Percentiles rank a stretch among this genome's conserved stretches.
phyloP scores from a whole-genome alignment of 257 asterid species.

The Solanum ossicruentum region DNA sequence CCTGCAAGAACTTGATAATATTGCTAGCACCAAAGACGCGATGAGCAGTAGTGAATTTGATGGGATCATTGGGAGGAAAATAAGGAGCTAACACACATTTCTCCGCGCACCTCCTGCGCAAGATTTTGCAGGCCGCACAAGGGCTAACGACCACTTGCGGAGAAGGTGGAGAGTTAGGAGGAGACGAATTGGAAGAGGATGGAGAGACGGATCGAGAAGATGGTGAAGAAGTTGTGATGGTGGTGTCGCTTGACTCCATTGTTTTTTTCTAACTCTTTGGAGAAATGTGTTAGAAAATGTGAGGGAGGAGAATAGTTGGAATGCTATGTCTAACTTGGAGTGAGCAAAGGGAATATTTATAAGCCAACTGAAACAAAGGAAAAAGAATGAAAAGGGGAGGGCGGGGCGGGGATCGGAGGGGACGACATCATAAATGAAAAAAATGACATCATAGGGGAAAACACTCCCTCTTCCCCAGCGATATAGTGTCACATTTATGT shows the following conservation, averaged over 20 bases:
- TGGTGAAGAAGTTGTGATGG: slow-evolving; percentile 1
- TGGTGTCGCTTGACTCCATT: neutral
- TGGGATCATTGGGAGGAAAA: slow-evolving; percentile 6
- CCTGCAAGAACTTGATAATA: slow-evolving; percentile 12
- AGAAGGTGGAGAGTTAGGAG: slow-evolving; percentile 14
- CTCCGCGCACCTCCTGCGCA: slow-evolving; percentile 4
- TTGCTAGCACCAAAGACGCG: slow-evolving; percentile 9
- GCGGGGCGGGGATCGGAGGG: neutral
- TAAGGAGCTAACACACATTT: slow-evolving; percentile 8
- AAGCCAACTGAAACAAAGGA: neutral
- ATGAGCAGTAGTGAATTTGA: slow-evolving; percentile 7
- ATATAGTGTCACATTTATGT: too few relatives aligned
- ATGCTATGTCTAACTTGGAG: neutral
- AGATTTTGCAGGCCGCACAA: slow-evolving; percentile 6
- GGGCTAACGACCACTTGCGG: slow-evolving; percentile 19
- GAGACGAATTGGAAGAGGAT: slow-evolving; percentile 1
- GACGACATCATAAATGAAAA: neutral
- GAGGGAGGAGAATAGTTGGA: neutral
- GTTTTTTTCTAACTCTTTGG: neutral
- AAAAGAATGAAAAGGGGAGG: neutral
- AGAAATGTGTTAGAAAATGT: neutral
- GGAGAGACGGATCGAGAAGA: slow-evolving; percentile 22
- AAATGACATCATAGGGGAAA: neutral
- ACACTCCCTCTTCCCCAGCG: too few relatives aligned
- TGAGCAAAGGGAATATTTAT: neutral